These are phyloP conservation scores for Aspergillus bombycis DNA, from an alignment of 2,329 filamentous ascomycete genomes.

Conservation along the genomic window DNA sequence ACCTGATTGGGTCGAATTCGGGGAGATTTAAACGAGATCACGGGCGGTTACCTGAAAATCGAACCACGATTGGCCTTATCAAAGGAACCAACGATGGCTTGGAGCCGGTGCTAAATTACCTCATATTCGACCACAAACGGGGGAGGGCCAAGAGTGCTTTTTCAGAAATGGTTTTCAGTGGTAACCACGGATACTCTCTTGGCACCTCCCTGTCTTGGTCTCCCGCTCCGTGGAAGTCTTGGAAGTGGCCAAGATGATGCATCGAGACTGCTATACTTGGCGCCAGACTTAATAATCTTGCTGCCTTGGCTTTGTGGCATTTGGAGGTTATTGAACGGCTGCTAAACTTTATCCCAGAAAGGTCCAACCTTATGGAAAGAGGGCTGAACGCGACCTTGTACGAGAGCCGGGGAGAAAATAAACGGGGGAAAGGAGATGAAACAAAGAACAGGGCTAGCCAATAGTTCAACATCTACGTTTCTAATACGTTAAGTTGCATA, in stretches of 20 bases:
- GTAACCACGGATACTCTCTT: slow-evolving; percentile 9
- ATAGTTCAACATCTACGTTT: neutral
- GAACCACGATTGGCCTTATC: neutral
- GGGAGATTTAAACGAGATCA: slow-evolving; percentile 7
- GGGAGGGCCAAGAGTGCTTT: neutral
- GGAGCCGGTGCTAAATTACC: neutral
- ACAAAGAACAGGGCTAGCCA: neutral
- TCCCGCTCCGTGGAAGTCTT: slow-evolving; percentile 12
- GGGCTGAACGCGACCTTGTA: neutral
- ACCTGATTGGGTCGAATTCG: slow-evolving; percentile 1
- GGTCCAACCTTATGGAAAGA: neutral
- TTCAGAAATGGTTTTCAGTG: neutral
- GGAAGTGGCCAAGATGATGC: slow-evolving; percentile 10
- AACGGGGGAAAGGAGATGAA: neutral
- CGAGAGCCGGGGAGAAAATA: too few relatives aligned
- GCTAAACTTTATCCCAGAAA: neutral
- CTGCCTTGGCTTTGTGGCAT: slow-evolving; percentile 6
- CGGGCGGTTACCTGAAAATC: neutral
- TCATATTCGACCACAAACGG: neutral
- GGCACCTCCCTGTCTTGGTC: slow-evolving; percentile 8
- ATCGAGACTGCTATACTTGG: slow-evolving; percentile 6
- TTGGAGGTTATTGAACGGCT: neutral
- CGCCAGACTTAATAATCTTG: slow-evolving; percentile 7
- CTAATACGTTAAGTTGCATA: neutral
- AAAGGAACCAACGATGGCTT: neutral